Evolutionary conservation across 2,329 filamentous ascomycete genomes (phyloP).

Genomic region (Pseudopyricularia javanii): DNA sequence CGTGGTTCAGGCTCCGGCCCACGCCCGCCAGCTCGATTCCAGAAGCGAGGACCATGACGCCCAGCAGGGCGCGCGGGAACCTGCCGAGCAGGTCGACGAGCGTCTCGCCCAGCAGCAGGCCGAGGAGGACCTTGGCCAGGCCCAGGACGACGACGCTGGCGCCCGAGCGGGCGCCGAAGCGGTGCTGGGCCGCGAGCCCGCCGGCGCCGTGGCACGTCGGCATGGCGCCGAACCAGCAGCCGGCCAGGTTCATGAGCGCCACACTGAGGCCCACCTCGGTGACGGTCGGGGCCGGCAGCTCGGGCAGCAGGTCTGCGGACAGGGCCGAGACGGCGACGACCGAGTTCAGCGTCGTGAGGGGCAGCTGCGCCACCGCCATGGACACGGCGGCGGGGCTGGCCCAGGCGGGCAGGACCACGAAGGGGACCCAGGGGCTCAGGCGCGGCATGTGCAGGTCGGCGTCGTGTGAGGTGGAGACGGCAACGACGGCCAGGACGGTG

Average conservation of each 20-base stretch:
- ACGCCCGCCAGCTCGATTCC: slow-evolving; percentile 81
- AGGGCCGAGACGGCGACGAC: slow-evolving; percentile 76
- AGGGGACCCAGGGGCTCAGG: slow-evolving; percentile 49
- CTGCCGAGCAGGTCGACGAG: slow-evolving; percentile 57
- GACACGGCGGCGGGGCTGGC: slow-evolving; percentile 25
- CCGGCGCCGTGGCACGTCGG: slow-evolving; percentile 90
- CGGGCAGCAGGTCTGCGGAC: slow-evolving; percentile 63
- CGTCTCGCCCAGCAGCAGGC: slow-evolving; percentile 60
- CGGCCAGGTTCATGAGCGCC: slow-evolving; percentile 68
- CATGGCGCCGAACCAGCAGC: slow-evolving; percentile 91
- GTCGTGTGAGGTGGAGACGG: slow-evolving; percentile 16
- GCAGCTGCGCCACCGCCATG: slow-evolving; percentile 75
- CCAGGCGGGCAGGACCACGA: slow-evolving; percentile 29
- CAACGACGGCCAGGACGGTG: slow-evolving; percentile 39
- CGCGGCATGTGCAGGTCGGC: slow-evolving; percentile 26
- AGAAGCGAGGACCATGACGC: slow-evolving; percentile 81
- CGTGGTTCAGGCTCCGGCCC: slow-evolving; percentile 72
- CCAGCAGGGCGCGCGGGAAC: slow-evolving; percentile 69
- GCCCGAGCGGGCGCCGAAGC: slow-evolving; percentile 83
- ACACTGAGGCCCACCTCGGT: slow-evolving; percentile 75
- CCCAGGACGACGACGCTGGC: slow-evolving; percentile 74
- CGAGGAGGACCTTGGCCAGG: slow-evolving; percentile 60
- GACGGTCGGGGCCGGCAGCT: slow-evolving; percentile 50
- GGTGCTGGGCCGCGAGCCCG: slow-evolving; percentile 78
- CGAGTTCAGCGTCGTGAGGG: slow-evolving; percentile 85